phyloP scores from a whole-genome alignment of 2,329 filamentous ascomycete genomes.

The Ophiostoma sp. region DNA sequence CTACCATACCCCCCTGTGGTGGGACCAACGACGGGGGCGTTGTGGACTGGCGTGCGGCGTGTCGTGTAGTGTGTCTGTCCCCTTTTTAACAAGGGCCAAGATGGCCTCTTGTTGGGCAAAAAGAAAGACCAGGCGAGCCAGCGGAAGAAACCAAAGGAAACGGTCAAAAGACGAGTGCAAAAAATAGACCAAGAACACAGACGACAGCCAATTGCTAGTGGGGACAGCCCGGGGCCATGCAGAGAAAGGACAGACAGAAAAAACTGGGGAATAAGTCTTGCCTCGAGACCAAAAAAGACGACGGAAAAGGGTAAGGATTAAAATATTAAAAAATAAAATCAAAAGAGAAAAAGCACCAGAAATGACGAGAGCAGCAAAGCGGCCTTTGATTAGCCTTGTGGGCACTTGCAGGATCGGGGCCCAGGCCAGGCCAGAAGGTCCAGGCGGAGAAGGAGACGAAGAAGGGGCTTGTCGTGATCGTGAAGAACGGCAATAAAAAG shows the following conservation, averaged over 20 bases:
- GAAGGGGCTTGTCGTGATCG: not conserved
- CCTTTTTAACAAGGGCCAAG: conserved; percentile 7
- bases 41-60: conserved; percentile 5
- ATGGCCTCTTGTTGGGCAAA: not conserved
- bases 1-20: not conserved
- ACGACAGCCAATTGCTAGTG: conserved; percentile 16
- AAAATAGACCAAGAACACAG: not conserved
- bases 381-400: conserved; percentile 17
- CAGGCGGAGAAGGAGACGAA: not conserved
- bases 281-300: not conserved
- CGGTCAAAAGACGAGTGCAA: not conserved
- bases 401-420: conserved; percentile 3
- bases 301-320: not conserved
- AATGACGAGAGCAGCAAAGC: conserved; percentile 3
- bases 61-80: conserved; percentile 14
- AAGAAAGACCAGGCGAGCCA: not conserved
- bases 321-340: not conserved
- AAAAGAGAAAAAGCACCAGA: not conserved
- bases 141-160: not conserved
- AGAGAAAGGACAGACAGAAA: not conserved
- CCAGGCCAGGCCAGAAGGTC: conserved; percentile 5
- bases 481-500: not conserved
- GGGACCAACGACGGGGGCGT: not conserved
- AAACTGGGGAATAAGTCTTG: not conserved
- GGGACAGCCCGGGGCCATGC: conserved; percentile 25